These are phyloP conservation scores for Suillus alpinus DNA, from an alignment of 768 basidiomycete species.

Conservation along the genomic window DNA sequence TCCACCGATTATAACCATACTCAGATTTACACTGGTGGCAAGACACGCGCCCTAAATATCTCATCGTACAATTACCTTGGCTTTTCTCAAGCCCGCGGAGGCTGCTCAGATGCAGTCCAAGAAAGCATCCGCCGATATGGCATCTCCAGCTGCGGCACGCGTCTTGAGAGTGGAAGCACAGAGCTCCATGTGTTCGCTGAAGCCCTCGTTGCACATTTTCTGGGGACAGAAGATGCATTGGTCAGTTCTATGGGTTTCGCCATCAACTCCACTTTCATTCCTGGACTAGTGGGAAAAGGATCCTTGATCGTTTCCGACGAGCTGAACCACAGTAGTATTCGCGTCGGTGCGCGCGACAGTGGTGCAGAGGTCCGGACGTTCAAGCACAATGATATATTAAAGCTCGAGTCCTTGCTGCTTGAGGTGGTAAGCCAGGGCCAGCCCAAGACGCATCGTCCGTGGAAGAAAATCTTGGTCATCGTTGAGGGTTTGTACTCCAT, in stretches of 20 bases:
- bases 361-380: constrained; percentile 90
- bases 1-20: constrained; percentile 81
- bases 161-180: constrained; percentile 81
- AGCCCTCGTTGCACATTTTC: constrained; percentile 83
- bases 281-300: constrained; percentile 86
- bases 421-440: constrained; percentile 97
- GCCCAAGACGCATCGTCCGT: constrained; percentile 95
- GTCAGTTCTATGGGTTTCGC: constrained; percentile 97
- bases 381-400: constrained; percentile 95
- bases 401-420: constrained; percentile 73
- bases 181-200: constrained; percentile 83
- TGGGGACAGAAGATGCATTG: constrained; percentile 87
- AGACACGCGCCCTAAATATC: constrained; percentile 90
- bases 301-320: constrained; percentile 96
- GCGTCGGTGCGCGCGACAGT: constrained; percentile 85
- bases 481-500: constrained; percentile 97
- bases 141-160: constrained; percentile 68
- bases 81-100: constrained; percentile 90
- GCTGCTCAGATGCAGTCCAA: constrained; percentile 93
- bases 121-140: constrained; percentile 83
- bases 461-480: constrained; percentile 96
- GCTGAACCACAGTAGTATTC: constrained; percentile 92
- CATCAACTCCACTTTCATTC: constrained; percentile 91
- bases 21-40: constrained; percentile 71
- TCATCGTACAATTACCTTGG: constrained; percentile 99